A percentile compares a stretch with the other conserved stretches of the same genome.
Evolutionary conservation across 805 yeast genomes (phyloP).

Genomic region (Candida silvicultrix): DNA sequence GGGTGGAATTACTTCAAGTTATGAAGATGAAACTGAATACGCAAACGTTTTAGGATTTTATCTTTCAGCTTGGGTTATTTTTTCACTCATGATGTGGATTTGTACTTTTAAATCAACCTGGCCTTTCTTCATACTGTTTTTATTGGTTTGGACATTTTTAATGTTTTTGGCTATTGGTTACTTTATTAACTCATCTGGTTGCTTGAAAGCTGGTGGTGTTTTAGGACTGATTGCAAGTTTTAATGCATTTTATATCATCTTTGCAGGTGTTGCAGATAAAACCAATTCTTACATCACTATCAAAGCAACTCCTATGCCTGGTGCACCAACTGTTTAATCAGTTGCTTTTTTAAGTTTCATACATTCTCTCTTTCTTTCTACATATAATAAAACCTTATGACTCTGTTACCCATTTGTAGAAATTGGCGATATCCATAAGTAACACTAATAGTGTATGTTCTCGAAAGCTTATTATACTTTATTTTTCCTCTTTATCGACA

Average conservation of each 20-base stretch:
- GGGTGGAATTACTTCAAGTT: slow-evolving; percentile 47
- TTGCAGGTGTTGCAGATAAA: slow-evolving; percentile 52
- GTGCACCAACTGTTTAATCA: slow-evolving; percentile 26
- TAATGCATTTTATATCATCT: slow-evolving; percentile 58
- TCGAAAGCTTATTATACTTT: no score
- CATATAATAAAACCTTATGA: no score
- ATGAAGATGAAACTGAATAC: slow-evolving; percentile 37
- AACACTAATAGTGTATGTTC: no score
- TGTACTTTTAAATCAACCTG: slow-evolving; percentile 55
- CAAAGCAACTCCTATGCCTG: slow-evolving; percentile 49
- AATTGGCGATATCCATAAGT: no score
- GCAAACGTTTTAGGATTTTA: slow-evolving; percentile 52
- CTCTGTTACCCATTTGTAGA: no score
- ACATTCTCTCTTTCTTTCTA: no score
- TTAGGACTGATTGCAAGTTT: slow-evolving; percentile 51
- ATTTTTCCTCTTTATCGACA: no score
- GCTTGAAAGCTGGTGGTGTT: slow-evolving; percentile 55
- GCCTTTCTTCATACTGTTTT: slow-evolving; percentile 50
- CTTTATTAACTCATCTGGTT: slow-evolving; percentile 38
- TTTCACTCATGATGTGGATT: slow-evolving; percentile 50
- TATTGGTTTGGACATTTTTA: slow-evolving; percentile 48
- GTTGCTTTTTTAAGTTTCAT: no score
- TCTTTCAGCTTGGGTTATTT: slow-evolving; percentile 57
- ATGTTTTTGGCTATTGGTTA: slow-evolving; percentile 43
- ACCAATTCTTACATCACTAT: slow-evolving; percentile 54